Evolutionary conservation across 2,329 filamentous ascomycete species (phyloP), one percentile per base, ranked within the genome.

Genomic region (Paecilomyces niveus): DNA sequence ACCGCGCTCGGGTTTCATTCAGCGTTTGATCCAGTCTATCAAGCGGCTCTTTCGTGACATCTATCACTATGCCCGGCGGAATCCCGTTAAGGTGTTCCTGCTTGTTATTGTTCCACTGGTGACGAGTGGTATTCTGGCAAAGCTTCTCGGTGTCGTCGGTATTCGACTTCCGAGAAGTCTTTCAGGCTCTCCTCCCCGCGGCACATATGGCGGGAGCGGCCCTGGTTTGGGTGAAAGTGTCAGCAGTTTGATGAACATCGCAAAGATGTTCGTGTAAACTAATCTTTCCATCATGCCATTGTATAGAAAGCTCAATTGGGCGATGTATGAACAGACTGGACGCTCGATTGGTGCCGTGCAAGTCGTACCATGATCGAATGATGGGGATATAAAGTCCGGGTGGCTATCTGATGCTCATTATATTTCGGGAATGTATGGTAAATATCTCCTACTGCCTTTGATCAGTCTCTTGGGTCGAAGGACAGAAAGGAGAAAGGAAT

Each of bases 1-100:
- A 3, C 90, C 93, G 1, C 89, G 93, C 64, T 82, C 85, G 60
- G 88, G 87, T 68, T 96, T 95, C 78, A 76, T 96, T 62, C 78
- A 85, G 58, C 86, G 87, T 65, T 81, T 91, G 53, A 82, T 90
- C 72, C 84, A 85, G 73, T 88, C 90, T 68, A 84, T 97, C 61
- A 88, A 88, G 70, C 86, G 88, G 51, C 84, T 96, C 62, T 78
- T 96, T 58, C 88, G 89, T 68, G 87, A 96, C 71, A 85, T 97
- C 8, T 81, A 88, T 72, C 84, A 87, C 72, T 96, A 93, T 76
- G 89, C 90, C 67, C 88, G 90, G 71, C 83, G 85, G 39, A 88
- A 97, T 76, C 93, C 92, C 0, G 77, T 91, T 70, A 95, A 95
- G 77, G 89, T 96, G 54, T 89, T 97, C 78, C 81, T 90, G 80